Percentiles rank a stretch among this genome's conserved stretches.
Conservation (phyloP, 106 monocot species). For the Allium cepa region DNA sequence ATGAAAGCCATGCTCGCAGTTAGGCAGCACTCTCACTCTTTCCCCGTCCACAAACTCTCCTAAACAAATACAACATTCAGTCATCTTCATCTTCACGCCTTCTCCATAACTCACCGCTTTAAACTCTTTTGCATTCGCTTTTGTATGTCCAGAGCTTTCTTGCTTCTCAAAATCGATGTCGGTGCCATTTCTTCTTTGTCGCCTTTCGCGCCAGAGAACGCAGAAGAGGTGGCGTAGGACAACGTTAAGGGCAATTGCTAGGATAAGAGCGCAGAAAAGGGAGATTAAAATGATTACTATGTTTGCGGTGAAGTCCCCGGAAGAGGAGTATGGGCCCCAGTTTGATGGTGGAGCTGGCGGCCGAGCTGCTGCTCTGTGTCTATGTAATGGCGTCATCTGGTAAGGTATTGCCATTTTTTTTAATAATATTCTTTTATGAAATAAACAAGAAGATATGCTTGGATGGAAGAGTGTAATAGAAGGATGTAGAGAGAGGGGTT, state of each 20-base stretch:
- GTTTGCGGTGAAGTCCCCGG: constrained; percentile 20
- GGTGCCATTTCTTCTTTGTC: not conserved
- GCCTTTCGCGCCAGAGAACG: not conserved
- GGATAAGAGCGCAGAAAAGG: constrained; percentile 16
- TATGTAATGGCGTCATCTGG: not conserved
- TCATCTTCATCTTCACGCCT: not conserved
- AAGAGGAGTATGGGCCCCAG: constrained; percentile 23
- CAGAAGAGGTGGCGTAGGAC: constrained; percentile 17
- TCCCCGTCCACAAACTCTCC: constrained; percentile 30
- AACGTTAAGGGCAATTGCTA: constrained; percentile 11
- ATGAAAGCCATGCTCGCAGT: constrained; percentile 37
- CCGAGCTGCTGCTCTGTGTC: not conserved
- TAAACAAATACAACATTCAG: constrained; percentile 25
- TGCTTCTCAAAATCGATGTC: not conserved
- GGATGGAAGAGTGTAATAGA: not conserved
- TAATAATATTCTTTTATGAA: not conserved
- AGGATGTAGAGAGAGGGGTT: not conserved
- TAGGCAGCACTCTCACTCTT: constrained; percentile 18
- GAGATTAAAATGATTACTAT: constrained; percentile 17
- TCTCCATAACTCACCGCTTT: not conserved
- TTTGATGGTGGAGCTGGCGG: constrained; percentile 4
- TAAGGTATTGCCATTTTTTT: constrained; percentile 3
- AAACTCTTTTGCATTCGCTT: not conserved
- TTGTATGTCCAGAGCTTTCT: not conserved
- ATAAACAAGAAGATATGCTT: not conserved